Conservation (phyloP, 176 grass and related monocot genomes). For the Olyra latifolia region DNA sequence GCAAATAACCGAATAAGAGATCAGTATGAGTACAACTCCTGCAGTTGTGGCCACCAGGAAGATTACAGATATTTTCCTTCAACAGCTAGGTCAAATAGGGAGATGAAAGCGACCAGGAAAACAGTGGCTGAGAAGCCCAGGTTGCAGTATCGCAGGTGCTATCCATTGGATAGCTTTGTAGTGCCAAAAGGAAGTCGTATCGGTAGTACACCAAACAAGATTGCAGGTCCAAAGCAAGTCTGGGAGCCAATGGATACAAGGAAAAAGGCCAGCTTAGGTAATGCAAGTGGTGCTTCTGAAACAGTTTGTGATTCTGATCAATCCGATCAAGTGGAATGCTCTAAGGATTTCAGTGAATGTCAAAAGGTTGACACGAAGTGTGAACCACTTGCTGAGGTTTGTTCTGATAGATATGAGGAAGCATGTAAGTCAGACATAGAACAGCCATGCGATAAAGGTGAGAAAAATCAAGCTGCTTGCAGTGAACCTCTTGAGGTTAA, state of each 20-base stretch:
- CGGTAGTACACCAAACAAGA: constrained; percentile 53
- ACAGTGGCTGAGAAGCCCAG: constrained; percentile 45
- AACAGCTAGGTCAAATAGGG: constrained; percentile 36
- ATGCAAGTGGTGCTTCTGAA: constrained; percentile 17
- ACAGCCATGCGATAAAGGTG: constrained; percentile 13
- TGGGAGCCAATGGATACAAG: constrained; percentile 84
- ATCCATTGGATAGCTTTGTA: constrained; percentile 40
- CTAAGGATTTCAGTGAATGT: constrained; percentile 8
- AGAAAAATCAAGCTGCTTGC: constrained; percentile 24
- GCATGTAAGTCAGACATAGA: constrained; percentile 17
- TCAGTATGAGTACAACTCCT: constrained; percentile 54
- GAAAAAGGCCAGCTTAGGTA: constrained; percentile 48
- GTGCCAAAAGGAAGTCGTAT: constrained; percentile 53
- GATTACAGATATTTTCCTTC: constrained; percentile 47
- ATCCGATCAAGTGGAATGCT: constrained; percentile 26
- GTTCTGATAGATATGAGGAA: constrained; percentile 34
- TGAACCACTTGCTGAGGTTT: constrained; percentile 25
- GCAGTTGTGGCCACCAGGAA: constrained; percentile 58
- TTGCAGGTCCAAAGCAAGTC: constrained; percentile 59
- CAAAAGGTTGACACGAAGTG: constrained; percentile 2
- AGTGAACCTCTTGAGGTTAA: neutral
- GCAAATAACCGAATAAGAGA: constrained; percentile 46
- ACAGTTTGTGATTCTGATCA: constrained; percentile 12
- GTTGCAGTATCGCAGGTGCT: constrained; percentile 64
- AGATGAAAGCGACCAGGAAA: constrained; percentile 51